Evolutionary conservation across 2,329 filamentous ascomycete species (phyloP).

Genomic region (Sporothrix curviconia): DNA sequence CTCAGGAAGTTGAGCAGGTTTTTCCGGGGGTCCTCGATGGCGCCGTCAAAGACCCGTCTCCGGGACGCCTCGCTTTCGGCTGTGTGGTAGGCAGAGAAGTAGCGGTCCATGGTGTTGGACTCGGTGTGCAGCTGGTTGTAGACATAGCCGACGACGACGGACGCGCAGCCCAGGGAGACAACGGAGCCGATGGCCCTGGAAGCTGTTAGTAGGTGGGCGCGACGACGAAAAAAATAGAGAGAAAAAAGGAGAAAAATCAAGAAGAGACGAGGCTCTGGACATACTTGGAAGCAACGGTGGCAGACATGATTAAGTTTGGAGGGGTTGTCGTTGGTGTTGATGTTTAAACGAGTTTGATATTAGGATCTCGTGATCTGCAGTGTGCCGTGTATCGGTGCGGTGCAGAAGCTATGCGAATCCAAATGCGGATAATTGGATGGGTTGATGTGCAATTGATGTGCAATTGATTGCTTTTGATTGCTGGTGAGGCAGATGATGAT

Average conservation of each 20-base stretch:
- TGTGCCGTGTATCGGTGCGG: neutral
- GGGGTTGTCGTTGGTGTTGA: neutral
- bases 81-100: conserved; percentile 32
- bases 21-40: conserved; percentile 28
- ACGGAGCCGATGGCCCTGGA: conserved; percentile 15
- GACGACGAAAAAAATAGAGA: too few relatives aligned
- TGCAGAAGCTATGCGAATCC: neutral
- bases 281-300: conserved; percentile 12
- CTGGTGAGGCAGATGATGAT: too few relatives aligned
- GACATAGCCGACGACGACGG: conserved; percentile 29
- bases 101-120: conserved; percentile 32
- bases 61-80: conserved; percentile 31
- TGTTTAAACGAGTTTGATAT: neutral
- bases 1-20: conserved; percentile 31
- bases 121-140: conserved; percentile 27
- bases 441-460: neutral
- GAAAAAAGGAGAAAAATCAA: conserved; percentile 20
- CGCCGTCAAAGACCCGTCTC: conserved; percentile 28
- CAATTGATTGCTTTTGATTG: neutral
- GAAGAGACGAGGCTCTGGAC: too few relatives aligned
- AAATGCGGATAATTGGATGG: neutral
- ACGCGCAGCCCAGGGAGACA: conserved; percentile 17
- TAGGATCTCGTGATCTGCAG: neutral
- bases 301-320: neutral
- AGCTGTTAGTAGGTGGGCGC: neutral